A percentile compares a stretch with the other conserved stretches of the same genome.
These are phyloP conservation scores for Fragilariopsis cylindrus DNA, from an alignment of 108 stramenopile genomes.

Conservation along the genomic window DNA sequence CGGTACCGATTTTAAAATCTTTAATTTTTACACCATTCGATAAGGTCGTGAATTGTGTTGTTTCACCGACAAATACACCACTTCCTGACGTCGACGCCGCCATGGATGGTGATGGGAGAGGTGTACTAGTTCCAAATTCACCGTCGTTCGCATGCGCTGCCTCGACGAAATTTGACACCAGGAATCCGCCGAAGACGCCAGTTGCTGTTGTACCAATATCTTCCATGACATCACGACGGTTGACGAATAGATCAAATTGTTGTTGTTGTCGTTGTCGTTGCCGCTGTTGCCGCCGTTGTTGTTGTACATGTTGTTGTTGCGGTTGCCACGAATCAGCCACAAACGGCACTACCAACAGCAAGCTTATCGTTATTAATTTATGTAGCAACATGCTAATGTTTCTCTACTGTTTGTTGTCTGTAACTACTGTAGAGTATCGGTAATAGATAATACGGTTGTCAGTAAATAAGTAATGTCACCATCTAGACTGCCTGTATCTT, in stretches of 20 bases:
- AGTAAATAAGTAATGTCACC: too few relatives aligned
- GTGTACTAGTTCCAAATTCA: slow-evolving; percentile 54
- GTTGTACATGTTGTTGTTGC: too few relatives aligned
- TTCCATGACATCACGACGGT: not conserved
- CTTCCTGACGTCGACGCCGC: slow-evolving; percentile 25
- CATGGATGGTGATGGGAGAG: slow-evolving; percentile 35
- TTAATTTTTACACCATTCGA: slow-evolving; percentile 65
- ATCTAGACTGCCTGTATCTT: too few relatives aligned
- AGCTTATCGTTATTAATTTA: too few relatives aligned
- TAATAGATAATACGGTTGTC: too few relatives aligned
- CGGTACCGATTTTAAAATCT: slow-evolving; percentile 51
- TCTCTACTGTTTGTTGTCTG: too few relatives aligned
- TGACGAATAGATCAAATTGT: not conserved
- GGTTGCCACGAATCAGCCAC: too few relatives aligned
- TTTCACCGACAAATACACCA: not conserved
- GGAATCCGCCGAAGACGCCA: not conserved
- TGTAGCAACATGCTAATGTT: too few relatives aligned
- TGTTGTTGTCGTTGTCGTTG: too few relatives aligned
- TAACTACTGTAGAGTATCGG: too few relatives aligned
- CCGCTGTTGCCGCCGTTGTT: too few relatives aligned
- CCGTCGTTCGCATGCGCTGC: slow-evolving; percentile 7
- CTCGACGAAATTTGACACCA: not conserved
- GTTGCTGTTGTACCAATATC: not conserved
- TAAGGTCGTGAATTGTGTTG: slow-evolving; percentile 46
- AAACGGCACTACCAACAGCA: too few relatives aligned